Base-by-base conservation (phyloP, 2,329 filamentous ascomycete species). In the Alternaria viburni region DNA sequence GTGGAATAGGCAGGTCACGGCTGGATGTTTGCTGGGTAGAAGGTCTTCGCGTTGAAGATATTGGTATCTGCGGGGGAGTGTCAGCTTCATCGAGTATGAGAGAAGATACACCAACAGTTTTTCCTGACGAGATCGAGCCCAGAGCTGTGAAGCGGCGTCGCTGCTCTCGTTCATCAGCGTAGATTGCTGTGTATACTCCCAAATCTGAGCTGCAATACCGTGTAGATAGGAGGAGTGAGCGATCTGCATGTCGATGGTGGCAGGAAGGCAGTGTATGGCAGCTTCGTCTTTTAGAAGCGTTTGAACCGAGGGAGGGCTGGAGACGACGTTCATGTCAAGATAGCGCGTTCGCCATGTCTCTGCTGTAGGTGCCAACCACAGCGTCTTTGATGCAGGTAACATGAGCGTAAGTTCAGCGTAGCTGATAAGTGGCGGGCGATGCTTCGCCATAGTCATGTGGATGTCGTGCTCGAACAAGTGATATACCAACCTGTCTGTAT, bases 371-470 rank as follows among this genome's bases (percentile, higher is more conserved):
- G 90, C 90, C 50, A 87, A 85, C 90, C 90, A 93, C 1, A 92
- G 74, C 6, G 86, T 83, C 58, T 84, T 83, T 1, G 86, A 82
- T 54, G 86, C 86, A 0, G 91, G 90, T 0, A 93, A 77, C 1
- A 89, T 88, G 2, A 91, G 79, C 2, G 86, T 87, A 17, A 92
- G 76, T 71, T 92, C 90, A 1, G 88, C 85, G 71, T 91, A 92
- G 0, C 89, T 90, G 65, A 91, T 86, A 13, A 87, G 81, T 0
- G 89, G 87, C 63, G 86, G 62, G 3, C 68, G 61, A 21, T 71
- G 61, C 11, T 70, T 71, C 15, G 69, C 55, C 62, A 70, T 61
- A 1, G 69, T 62, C 66, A 73, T 69, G 21, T 70, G 25, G 1
- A 73, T 70, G 21, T 73, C 70, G 46, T 72, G 70, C 25, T 54